Conservation (phyloP, 2,329 filamentous ascomycete genomes). For the Colletotrichum brevisporum region DNA sequence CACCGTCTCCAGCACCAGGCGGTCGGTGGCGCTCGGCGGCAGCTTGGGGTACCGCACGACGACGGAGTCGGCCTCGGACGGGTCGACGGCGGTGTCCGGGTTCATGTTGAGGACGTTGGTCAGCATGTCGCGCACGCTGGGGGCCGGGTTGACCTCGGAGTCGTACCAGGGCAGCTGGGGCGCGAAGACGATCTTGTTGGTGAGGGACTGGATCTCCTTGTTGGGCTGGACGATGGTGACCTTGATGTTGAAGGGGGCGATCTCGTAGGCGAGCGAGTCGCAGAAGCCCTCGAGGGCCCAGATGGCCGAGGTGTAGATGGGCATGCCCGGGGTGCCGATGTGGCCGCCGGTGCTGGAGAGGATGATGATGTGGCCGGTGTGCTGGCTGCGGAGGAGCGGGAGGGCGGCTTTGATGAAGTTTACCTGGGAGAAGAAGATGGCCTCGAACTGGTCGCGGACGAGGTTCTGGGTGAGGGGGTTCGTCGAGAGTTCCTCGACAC, state of each 20-base stretch:
- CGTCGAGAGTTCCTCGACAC: conserved; percentile 89
- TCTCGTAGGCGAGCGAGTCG: conserved; percentile 94
- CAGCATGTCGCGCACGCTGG: conserved; percentile 86
- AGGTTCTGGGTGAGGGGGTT: conserved; percentile 80
- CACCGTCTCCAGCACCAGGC: conserved; percentile 88
- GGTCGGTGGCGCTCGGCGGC: conserved; percentile 76
- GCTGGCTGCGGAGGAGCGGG: conserved; percentile 82
- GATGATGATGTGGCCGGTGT: conserved; percentile 90
- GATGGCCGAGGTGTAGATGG: conserved; percentile 91
- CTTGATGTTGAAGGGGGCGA: conserved; percentile 96
- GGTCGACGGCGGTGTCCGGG: conserved; percentile 71
- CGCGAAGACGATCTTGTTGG: conserved; percentile 87
- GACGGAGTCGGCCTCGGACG: conserved; percentile 53
- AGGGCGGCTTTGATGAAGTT: conserved; percentile 94
- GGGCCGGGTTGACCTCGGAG: conserved; percentile 79
- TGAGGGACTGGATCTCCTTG: conserved; percentile 90
- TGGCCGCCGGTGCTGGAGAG: conserved; percentile 93
- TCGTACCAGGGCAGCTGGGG: conserved; percentile 79
- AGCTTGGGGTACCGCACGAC: conserved; percentile 82
- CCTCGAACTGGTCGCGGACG: conserved; percentile 92
- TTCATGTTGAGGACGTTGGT: conserved; percentile 83
- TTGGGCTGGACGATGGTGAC: conserved; percentile 96
- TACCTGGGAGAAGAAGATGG: conserved; percentile 94
- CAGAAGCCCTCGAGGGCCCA: conserved; percentile 98
- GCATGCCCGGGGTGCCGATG: conserved; percentile 90